phyloP scores from a whole-genome alignment of 441 rosid genomes.

The Eruca vesicaria region DNA sequence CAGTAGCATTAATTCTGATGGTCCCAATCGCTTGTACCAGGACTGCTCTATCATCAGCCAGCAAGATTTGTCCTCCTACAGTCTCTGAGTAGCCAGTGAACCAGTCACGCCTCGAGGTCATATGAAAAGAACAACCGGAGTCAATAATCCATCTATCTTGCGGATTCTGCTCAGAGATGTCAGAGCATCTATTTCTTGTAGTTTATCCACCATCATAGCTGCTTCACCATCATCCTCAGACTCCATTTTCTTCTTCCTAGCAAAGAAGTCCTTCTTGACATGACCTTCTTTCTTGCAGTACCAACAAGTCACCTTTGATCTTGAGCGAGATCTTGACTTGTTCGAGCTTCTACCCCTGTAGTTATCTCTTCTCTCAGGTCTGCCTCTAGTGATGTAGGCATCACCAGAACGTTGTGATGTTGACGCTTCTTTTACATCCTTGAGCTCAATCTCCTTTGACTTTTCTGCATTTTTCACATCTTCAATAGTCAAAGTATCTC shows the following conservation, averaged over 20 bases:
- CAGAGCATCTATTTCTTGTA: background rate
- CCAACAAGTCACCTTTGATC: background rate
- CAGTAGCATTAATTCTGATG: background rate
- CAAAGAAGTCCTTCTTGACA: background rate
- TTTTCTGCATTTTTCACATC: too few species aligned
- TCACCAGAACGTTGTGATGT: too few species aligned
- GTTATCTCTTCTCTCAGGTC: too few species aligned
- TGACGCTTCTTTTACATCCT: too few species aligned
- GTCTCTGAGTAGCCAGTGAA: fast-evolving
- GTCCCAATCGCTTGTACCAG: background rate
- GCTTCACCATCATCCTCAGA: background rate
- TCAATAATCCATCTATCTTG: background rate
- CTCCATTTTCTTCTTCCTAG: background rate
- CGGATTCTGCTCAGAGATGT: background rate
- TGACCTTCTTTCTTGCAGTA: too few species aligned
- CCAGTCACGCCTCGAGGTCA: background rate
- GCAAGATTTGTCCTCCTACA: background rate
- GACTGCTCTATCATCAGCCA: background rate
- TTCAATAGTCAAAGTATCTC: too few species aligned
- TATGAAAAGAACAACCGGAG: background rate
- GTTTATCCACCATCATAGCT: background rate
- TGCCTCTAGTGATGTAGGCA: too few species aligned
- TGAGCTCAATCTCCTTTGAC: too few species aligned
- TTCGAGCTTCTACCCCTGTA: too few species aligned
- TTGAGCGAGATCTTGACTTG: background rate